Conservation (phyloP, 257 asterid genomes). For the Scutellaria minor region DNA sequence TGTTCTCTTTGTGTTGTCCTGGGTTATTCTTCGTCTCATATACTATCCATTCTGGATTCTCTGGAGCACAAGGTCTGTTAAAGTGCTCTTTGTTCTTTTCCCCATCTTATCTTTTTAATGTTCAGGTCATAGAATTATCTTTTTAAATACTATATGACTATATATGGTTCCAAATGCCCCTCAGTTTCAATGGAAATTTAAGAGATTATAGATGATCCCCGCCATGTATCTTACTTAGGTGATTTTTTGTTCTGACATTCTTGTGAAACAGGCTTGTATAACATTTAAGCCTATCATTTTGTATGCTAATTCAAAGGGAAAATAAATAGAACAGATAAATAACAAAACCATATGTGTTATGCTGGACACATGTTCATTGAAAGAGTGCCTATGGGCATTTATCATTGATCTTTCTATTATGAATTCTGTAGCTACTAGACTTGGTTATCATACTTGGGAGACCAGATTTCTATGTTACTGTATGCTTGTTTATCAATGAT, state of each 20-base stretch:
- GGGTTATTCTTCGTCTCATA: constrained; percentile 91
- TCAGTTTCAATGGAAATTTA: not conserved
- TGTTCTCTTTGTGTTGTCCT: constrained; percentile 84
- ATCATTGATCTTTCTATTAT: not conserved
- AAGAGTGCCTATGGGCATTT: not conserved
- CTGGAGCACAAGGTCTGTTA: constrained; percentile 93
- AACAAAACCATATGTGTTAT: not conserved
- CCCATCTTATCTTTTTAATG: not conserved
- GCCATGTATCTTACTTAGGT: not conserved
- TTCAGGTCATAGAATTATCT: not conserved
- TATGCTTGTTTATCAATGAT: not conserved
- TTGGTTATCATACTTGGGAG: not conserved
- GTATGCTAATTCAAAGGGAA: not conserved
- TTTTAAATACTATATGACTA: not conserved
- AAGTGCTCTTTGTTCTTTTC: not conserved
- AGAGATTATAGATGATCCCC: not conserved
- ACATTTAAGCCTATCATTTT: not conserved
- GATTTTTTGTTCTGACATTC: not conserved
- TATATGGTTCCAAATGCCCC: not conserved
- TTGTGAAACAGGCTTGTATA: not conserved
- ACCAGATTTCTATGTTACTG: not conserved
- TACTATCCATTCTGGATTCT: constrained; percentile 95
- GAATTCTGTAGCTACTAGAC: constrained; percentile 15
- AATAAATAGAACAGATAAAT: not conserved
- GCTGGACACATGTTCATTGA: not conserved